Evolutionary conservation across 192 early-diverging fungal species (phyloP).

Genomic region (Chytriomyces hyalinus): DNA sequence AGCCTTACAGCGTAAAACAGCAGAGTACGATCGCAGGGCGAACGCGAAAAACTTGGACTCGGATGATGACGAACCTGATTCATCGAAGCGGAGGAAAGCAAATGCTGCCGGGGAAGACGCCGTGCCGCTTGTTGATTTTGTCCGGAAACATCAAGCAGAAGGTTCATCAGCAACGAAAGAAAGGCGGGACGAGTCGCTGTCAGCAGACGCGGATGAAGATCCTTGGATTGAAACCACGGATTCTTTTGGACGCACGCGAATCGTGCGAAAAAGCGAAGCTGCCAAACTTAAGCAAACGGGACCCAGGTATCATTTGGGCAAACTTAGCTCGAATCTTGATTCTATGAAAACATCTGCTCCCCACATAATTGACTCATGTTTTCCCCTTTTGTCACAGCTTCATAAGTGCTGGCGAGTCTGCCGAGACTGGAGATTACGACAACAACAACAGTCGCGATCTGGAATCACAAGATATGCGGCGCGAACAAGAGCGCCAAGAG

Average conservation of each 20-base stretch:
- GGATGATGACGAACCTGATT: conserved; percentile 25
- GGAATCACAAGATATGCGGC: conserved; percentile 45
- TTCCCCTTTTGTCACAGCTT: not conserved
- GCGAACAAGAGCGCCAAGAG: conserved; percentile 38
- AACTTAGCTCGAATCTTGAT: not conserved
- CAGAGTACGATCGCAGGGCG: conserved; percentile 57
- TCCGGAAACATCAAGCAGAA: conserved; percentile 42
- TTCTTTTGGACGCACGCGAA: conserved; percentile 75
- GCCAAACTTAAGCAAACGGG: conserved; percentile 25
- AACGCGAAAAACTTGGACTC: conserved; percentile 45
- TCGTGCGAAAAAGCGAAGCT: conserved; percentile 62
- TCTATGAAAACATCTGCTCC: too few species aligned
- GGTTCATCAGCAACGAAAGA: too few species aligned
- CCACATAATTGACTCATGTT: not conserved
- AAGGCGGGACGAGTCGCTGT: too few species aligned
- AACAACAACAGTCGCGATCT: conserved; percentile 5
- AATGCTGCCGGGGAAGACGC: conserved; percentile 41
- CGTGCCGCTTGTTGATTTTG: conserved; percentile 65
- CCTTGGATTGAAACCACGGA: conserved; percentile 77
- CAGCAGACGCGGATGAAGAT: conserved; percentile 50
- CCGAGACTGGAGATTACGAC: not conserved
- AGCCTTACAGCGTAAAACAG: conserved; percentile 65
- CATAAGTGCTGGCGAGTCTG: not conserved
- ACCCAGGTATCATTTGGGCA: conserved; percentile 23
- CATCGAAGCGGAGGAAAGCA: conserved; percentile 11